phyloP scores from a whole-genome alignment of 2,329 filamentous ascomycete species.

The Fusarium virguliforme region DNA sequence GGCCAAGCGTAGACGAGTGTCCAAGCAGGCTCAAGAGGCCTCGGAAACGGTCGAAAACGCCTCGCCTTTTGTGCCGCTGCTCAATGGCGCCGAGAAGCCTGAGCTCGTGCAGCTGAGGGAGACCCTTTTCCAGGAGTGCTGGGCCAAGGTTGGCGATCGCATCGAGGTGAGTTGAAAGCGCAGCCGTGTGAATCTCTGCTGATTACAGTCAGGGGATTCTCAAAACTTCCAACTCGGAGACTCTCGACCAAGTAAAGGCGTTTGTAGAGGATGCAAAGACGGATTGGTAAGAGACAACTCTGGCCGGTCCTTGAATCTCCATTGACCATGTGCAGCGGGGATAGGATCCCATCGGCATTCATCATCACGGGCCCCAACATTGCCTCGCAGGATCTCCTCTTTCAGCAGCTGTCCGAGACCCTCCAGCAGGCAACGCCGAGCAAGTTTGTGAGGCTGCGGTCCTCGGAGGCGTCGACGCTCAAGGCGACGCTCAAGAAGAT shows the following conservation, averaged over 20 bases:
- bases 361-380: conserved; percentile 86
- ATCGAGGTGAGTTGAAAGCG: conserved; percentile 64
- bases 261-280: conserved; percentile 66
- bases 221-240: conserved; percentile 73
- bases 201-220: conserved; percentile 65
- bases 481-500: conserved; percentile 82
- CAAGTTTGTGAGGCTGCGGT: conserved; percentile 77
- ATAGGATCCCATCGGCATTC: conserved; percentile 77
- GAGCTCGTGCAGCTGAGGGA: conserved; percentile 69
- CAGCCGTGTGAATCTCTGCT: conserved; percentile 45
- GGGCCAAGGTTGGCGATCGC: conserved; percentile 74
- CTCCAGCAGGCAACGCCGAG: conserved; percentile 65
- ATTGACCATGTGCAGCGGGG: conserved; percentile 52
- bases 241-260: conserved; percentile 70
- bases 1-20: conserved; percentile 72
- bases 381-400: conserved; percentile 81
- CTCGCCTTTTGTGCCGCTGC: conserved; percentile 66
- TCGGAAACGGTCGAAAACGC: conserved; percentile 31
- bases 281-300: conserved; percentile 52
- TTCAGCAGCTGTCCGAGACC: conserved; percentile 76
- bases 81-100: conserved; percentile 69
- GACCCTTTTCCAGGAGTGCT: conserved; percentile 73
- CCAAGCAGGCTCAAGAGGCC: conserved; percentile 56
- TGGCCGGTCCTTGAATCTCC: not conserved
- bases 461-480: conserved; percentile 80